Evolutionary conservation across 2,329 filamentous ascomycete genomes (phyloP), one percentile per base, ranked within the genome.

Genomic region (Pseudocercospora pini-densiflorae): DNA sequence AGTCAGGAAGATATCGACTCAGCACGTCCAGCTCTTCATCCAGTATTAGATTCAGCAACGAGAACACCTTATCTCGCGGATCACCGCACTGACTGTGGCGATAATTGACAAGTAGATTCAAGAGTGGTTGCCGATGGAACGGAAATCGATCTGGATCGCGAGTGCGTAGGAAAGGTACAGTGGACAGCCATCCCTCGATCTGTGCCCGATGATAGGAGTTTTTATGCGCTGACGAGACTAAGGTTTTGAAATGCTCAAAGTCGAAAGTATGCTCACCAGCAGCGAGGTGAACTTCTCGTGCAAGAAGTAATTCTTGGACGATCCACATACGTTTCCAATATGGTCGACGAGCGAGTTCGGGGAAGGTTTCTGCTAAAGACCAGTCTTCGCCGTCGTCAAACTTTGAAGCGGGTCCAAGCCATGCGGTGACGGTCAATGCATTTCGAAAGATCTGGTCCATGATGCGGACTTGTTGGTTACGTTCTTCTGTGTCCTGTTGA

Each of bases 381-480:
- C 45, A 55, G 60, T 62, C 60, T 36, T 40, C 7, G 1, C 23
- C 23, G 45, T 49, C 59, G 2, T 36, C 27, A 8, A 8, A 1
- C 24, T 27, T 36, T 8, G 43, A 9, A 10, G 60, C 33, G 7
- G 21, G 12, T 16, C 61, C 61, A 1, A 63, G 53, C 40, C 53
- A 63, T 21, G 61, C 61, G 31, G 19, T 47, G 23, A 63, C 61
- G 2, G 36, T 45, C 19, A 27, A 24, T 8, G 64, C 59, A 24
- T 64, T 23, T 2, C 14, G 27, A 33, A 62, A 68, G 49, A 68
- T 62, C 12, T 33, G 58, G 36, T 57, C 49, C 65, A 68, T 68
- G 16, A 65, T 36, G 8, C 29, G 31, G 23, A 68, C 63, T 21
- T 68, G 65, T 31, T 53, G 9, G 58, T 61, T 60, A 24, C 63